Evolutionary conservation across 306 rosid species (phyloP).

Genomic region (Leucaena leucocephala): DNA sequence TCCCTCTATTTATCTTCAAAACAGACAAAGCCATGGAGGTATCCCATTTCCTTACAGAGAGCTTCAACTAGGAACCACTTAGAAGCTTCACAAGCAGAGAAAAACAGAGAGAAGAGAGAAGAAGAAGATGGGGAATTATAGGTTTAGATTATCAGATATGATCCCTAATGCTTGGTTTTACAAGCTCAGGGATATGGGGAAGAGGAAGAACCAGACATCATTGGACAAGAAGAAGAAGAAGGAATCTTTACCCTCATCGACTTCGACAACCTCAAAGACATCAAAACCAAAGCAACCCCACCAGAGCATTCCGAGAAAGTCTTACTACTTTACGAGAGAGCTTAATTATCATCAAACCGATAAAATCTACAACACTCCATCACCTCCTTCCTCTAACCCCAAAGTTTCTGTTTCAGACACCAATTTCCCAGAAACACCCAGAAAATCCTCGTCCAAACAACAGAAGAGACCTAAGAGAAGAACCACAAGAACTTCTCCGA

Average conservation of each 20-base stretch:
- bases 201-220: constrained; percentile 42
- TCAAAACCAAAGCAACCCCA: constrained; percentile 47
- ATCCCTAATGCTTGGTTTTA: constrained; percentile 90
- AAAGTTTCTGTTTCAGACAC: constrained; percentile 28
- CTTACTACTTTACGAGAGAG: constrained; percentile 79
- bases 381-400: constrained; percentile 48
- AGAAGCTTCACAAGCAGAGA: constrained; percentile 11
- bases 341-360: constrained; percentile 44
- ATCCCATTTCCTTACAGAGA: constrained; percentile 30
- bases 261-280: constrained; percentile 31
- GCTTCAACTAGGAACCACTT: constrained; percentile 14
- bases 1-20: constrained; percentile 37
- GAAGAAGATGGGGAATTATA: constrained; percentile 66
- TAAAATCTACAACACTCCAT: constrained; percentile 40
- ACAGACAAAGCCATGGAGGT: constrained; percentile 21
- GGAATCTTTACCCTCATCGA: constrained; percentile 38
- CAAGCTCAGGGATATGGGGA: constrained; percentile 76
- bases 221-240: constrained; percentile 54
- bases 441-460: constrained; percentile 64
- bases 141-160: constrained; percentile 81
- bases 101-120: background rate
- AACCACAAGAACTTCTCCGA: constrained; percentile 39
- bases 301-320: constrained; percentile 64
- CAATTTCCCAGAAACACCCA: constrained; percentile 46
- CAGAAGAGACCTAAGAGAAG: constrained; percentile 35